Conservation (phyloP, 2,329 filamentous ascomycete species). For the Sclerotinia nivalis region DNA sequence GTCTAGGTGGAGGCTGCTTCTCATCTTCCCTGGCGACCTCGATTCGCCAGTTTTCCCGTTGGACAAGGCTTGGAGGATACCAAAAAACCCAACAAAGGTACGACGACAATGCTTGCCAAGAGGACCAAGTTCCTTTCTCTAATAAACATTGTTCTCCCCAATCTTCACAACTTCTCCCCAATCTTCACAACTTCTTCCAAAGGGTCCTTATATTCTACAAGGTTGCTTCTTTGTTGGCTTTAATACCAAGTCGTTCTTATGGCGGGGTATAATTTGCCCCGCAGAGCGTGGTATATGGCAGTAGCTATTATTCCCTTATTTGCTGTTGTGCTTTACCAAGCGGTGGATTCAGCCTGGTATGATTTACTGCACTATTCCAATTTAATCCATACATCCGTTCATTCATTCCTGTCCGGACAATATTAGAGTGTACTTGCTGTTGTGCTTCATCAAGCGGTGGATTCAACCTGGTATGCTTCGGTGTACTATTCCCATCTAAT, state of each 20-base stretch:
- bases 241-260: constrained; percentile 22
- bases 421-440: constrained; percentile 25
- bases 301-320: constrained; percentile 28
- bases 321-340: constrained; percentile 31
- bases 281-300: constrained; percentile 3
- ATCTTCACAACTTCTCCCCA: not conserved
- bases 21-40: constrained; percentile 19
- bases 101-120: constrained; percentile 7
- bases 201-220: constrained; percentile 1
- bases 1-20: constrained; percentile 14
- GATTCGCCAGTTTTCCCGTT: constrained; percentile 14
- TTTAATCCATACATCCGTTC: not conserved
- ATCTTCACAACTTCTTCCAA: not conserved
- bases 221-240: constrained; percentile 5
- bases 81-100: constrained; percentile 18
- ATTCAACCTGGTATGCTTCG: constrained; percentile 31
- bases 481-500: not conserved
- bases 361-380: constrained; percentile 8
- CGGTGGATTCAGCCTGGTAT: constrained; percentile 30
- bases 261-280: constrained; percentile 22
- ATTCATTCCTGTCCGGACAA: not conserved
- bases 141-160: constrained; percentile 1
- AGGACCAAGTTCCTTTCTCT: not conserved
- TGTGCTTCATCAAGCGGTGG: constrained; percentile 29
- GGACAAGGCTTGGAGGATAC: constrained; percentile 5